These are phyloP conservation scores for Candida smagusa DNA, from an alignment of 1,139 yeast genomes.

Conservation along the genomic window DNA sequence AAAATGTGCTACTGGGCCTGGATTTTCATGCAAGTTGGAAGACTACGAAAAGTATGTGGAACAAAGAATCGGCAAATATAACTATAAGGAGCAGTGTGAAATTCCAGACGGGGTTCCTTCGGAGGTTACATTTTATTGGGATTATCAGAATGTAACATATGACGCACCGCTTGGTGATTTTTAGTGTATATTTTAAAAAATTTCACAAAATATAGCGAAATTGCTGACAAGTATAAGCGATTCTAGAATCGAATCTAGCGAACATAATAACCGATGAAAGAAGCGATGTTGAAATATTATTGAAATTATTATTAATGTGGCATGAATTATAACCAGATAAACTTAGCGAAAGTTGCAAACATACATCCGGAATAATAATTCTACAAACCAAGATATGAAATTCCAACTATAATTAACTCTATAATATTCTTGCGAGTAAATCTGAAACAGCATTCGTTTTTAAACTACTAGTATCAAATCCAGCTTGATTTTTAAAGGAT, in stretches of 20 bases:
- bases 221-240: too few species aligned
- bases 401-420: conserved; percentile 1
- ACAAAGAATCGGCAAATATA: conserved; percentile 16
- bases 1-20: conserved; percentile 28
- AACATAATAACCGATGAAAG: too few species aligned
- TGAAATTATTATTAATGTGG: too few species aligned
- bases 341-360: too few species aligned
- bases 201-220: too few species aligned
- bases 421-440: conserved; percentile 28
- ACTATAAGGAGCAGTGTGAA: conserved; percentile 18
- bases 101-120: conserved; percentile 14
- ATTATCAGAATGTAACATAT: conserved; percentile 25
- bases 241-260: too few species aligned
- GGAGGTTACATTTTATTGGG: conserved; percentile 26
- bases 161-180: conserved; percentile 17
- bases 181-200: background rate
- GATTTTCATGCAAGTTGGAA: conserved; percentile 28
- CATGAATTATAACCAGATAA: too few species aligned
- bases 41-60: conserved; percentile 21
- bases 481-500: conserved; percentile 24
- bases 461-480: conserved; percentile 27
- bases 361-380: too few species aligned
- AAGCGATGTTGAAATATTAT: too few species aligned
- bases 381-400: too few species aligned
- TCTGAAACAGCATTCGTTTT: conserved; percentile 14